phyloP scores from a whole-genome alignment of 2,329 filamentous ascomycete genomes.

The Colletotrichum sp. region DNA sequence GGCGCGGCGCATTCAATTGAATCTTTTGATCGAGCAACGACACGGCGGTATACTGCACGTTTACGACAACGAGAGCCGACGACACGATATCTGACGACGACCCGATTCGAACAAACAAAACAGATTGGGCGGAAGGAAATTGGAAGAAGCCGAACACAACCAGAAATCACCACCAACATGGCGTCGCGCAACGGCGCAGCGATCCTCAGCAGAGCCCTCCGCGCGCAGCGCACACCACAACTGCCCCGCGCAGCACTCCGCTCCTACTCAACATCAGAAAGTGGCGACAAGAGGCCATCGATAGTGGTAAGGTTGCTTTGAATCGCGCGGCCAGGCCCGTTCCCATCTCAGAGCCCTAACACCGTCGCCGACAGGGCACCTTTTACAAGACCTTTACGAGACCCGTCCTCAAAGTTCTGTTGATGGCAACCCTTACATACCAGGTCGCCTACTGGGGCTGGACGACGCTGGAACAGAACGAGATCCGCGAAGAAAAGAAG shows the following conservation, averaged over 20 bases:
- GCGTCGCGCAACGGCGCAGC: not conserved
- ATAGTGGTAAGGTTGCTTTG: constrained; percentile 1
- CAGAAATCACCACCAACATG: not conserved
- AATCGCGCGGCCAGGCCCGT: not conserved
- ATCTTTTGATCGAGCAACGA: not conserved
- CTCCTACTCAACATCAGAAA: constrained; percentile 6
- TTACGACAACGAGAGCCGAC: not conserved
- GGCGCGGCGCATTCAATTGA: not conserved
- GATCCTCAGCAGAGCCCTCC: constrained; percentile 2
- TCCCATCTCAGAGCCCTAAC: not conserved
- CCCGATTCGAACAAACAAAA: not conserved
- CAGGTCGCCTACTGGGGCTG: constrained; percentile 78
- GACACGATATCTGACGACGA: not conserved
- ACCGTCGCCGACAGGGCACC: constrained; percentile 47
- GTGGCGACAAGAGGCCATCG: constrained; percentile 9
- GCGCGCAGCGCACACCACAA: not conserved
- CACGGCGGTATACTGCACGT: not conserved
- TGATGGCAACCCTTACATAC: constrained; percentile 79
- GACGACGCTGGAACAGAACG: constrained; percentile 75
- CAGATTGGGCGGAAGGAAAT: not conserved
- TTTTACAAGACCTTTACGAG: constrained; percentile 80
- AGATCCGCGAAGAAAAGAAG: constrained; percentile 60
- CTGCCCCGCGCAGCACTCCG: not conserved
- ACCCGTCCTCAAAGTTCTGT: constrained; percentile 74
- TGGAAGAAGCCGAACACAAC: not conserved